Base-by-base conservation (phyloP, 164 flowering plant genomes). In the Annona cherimola region DNA sequence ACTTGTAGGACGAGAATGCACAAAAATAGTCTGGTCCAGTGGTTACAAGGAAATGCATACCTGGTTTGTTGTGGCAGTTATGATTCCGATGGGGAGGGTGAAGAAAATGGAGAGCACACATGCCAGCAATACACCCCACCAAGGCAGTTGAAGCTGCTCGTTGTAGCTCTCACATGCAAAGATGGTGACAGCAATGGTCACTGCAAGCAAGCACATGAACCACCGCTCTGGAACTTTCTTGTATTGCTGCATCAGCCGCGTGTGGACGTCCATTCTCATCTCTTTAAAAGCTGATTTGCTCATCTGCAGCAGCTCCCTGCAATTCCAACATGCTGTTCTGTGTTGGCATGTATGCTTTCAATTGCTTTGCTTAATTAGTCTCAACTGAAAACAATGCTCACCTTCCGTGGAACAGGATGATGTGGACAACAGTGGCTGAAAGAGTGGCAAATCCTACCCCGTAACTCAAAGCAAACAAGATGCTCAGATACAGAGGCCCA, bases 21-120 rank as follows among this genome's bases (percentile, higher is more conserved):
- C 35, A 26, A 26, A 26, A 26, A 26, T 26, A 26, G 35, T 26
- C 35, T 26, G 35, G 35, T 26, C 35, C 35, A 26, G 35, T 26
- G 35, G 35, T 26, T 26, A 26, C 35, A 26, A 26, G 35, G 35
- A 26, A 26, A 26, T 26, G 35, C 26, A 55, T 67, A 87, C 98
- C 90, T 83, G 92, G 74, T 93, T 93, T 4, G 98, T 93, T 11
- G 98, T 93, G 74, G 98, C 98, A 5, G 92, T 87, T 1, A 93
- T 93, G 71, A 90, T 83, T 76, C 90, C 84, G 63, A 93, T 74
- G 2, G 98, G 98, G 40, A 93, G 94, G 5, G 96, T 90, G 73
- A 93, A 90, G 6, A 73, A 41, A 11, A 85, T 75, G 8, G 94
- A 94, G 41, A 93, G 67, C 16, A 41, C 80, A 1, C 88, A 82